phyloP scores from a whole-genome alignment of 2,329 filamentous ascomycete genomes.

The Exophiala aquamarina region DNA sequence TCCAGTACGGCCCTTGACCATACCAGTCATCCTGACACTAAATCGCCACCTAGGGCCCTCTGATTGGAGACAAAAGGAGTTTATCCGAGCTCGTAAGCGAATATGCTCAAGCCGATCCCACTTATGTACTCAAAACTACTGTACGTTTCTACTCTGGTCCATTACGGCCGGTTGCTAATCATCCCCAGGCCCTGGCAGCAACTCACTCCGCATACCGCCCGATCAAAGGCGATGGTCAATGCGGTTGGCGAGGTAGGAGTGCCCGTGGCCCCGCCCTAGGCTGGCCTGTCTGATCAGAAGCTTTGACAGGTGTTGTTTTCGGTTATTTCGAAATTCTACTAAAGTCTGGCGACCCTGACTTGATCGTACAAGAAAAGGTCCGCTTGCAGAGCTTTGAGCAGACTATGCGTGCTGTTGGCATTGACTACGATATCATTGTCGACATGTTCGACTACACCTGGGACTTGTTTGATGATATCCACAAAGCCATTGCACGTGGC shows the following conservation, averaged over 20 bases:
- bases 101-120: slow-evolving; percentile 82
- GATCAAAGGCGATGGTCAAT: slow-evolving; percentile 90
- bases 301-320: slow-evolving; percentile 75
- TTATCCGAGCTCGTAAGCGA: slow-evolving; percentile 77
- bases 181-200: slow-evolving; percentile 68
- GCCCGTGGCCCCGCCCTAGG: slow-evolving; percentile 15
- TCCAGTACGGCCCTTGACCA: slow-evolving; percentile 44
- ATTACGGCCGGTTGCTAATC: slow-evolving; percentile 21
- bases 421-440: slow-evolving; percentile 69
- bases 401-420: slow-evolving; percentile 68
- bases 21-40: neutral
- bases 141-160: slow-evolving; percentile 47
- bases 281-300: slow-evolving; percentile 1
- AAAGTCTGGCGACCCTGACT: slow-evolving; percentile 62
- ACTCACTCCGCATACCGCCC: slow-evolving; percentile 86
- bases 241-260: slow-evolving; percentile 92
- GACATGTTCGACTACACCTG: slow-evolving; percentile 80
- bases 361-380: slow-evolving; percentile 68
- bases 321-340: slow-evolving; percentile 87
- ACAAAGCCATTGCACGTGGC: slow-evolving; percentile 54
- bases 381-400: slow-evolving; percentile 72
- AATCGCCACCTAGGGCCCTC: slow-evolving; percentile 63
- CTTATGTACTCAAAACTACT: slow-evolving; percentile 82
- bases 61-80: slow-evolving; percentile 72
- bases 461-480: slow-evolving; percentile 65